Evolutionary conservation across 2,329 filamentous ascomycete species (phyloP), one percentile per base, ranked within the genome.

Genomic region (Phoma sp.): DNA sequence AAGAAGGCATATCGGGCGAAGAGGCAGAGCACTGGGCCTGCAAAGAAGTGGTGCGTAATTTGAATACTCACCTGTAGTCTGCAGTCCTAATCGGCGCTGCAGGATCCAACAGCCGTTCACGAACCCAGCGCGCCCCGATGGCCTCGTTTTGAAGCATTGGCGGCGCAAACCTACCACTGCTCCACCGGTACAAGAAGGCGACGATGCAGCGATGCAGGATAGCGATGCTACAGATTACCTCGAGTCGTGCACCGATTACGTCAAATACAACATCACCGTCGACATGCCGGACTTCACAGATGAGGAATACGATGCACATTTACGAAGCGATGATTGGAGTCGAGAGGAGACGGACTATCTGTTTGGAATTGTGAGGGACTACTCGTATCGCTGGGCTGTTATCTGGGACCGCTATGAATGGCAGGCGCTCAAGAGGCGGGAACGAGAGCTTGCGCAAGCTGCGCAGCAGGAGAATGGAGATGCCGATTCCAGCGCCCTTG

Each of bases 321-420:
- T 99, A 43, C 83, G 87, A 64, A 89, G 82, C 68, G 80, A 85
- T 12, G 87, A 93, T 64, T 99, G 95, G 95, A 88, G 90, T 12
- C 91, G 89, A 68, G 89, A 95, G 66, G 95, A 99, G 77, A 99
- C 95, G 7, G 92, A 97, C 71, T 97, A 97, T 70, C 77, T 99
- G 59, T 84, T 98, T 71, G 80, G 85, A 3, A 73, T 93, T 29
- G 90, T 86, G 12, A 83, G 83, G 52, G 89, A 93, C 39, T 96
- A 87, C 69, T 92, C 96, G 69, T 82, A 96, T 56, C 88, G 95
- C 62, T 99, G 95, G 92, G 84, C 93, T 3, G 75, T 98, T 14
- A 91, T 99, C 56, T 91, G 89, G 81, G 95, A 99, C 74, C 90
- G 93, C 53, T 99, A 97, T 77, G 91, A 96, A 47, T 96, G 85